phyloP scores from a whole-genome alignment of 257 asterid species.

The Scutellaria minor region DNA sequence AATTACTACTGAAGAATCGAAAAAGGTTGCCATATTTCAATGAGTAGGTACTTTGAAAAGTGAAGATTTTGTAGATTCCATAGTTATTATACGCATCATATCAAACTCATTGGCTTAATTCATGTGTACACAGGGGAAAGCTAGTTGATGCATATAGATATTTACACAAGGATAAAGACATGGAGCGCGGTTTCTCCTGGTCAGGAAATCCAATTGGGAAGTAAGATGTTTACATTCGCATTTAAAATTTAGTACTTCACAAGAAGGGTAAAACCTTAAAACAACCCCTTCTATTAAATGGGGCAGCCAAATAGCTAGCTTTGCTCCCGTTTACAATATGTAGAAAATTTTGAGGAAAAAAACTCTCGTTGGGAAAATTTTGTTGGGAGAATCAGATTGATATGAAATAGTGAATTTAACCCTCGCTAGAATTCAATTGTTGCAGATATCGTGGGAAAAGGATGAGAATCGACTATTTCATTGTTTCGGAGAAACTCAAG shows the following conservation, averaged over 20 bases:
- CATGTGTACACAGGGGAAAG: constrained; percentile 59
- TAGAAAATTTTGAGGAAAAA: too few relatives aligned
- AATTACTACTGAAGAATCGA: neutral
- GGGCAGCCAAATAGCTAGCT: too few relatives aligned
- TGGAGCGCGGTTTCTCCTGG: constrained; percentile 95
- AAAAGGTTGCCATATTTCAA: neutral
- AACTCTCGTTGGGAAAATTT: neutral
- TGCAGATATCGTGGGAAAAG: constrained; percentile 97
- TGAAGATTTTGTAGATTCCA: neutral
- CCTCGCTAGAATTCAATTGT: constrained; percentile 3
- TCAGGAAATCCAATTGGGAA: constrained; percentile 93
- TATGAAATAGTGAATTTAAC: neutral
- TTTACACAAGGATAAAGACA: constrained; percentile 77
- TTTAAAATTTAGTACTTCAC: neutral
- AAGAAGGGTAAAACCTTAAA: too few relatives aligned
- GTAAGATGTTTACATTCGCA: constrained; percentile 49
- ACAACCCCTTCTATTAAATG: too few relatives aligned
- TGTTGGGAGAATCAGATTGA: constrained; percentile 9
- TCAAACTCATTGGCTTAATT: constrained; percentile 11
- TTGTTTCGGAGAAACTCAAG: constrained; percentile 69
- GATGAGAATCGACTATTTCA: constrained; percentile 95
- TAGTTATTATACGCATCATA: neutral
- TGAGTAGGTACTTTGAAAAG: too few relatives aligned
- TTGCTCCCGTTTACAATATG: too few relatives aligned
- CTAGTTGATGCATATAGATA: constrained; percentile 84